Conservation (phyloP, 441 rosid genomes). For the Cnidoscolus chayamansa region DNA sequence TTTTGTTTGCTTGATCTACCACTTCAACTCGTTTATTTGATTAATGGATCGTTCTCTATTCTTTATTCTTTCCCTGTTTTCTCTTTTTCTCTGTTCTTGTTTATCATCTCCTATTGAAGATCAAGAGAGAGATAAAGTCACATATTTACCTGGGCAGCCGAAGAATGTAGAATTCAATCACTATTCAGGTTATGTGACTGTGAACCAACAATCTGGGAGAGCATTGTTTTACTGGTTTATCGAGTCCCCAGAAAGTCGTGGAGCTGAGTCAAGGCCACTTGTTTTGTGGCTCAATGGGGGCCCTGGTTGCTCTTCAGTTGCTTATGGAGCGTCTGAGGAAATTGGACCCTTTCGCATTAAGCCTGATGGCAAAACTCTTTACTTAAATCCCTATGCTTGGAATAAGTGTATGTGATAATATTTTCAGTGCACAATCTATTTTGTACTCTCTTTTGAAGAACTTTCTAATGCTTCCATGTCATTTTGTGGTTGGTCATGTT, state of each 20-base stretch:
- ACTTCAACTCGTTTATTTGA: slow-evolving; percentile 16
- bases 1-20: slow-evolving; percentile 16
- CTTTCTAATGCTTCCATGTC: background rate
- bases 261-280: slow-evolving; percentile 70
- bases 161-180: slow-evolving; percentile 60
- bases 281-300: slow-evolving; percentile 95
- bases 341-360: slow-evolving; percentile 80
- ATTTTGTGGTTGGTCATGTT: slow-evolving; percentile 11
- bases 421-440: background rate
- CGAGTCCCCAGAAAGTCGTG: slow-evolving; percentile 65
- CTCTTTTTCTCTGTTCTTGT: slow-evolving; percentile 28
- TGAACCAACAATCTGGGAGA: slow-evolving; percentile 75
- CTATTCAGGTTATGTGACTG: slow-evolving; percentile 84
- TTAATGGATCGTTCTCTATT: slow-evolving; percentile 39
- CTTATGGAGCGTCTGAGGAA: slow-evolving; percentile 85
- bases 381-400: slow-evolving; percentile 81
- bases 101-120: slow-evolving; percentile 34
- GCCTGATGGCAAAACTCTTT: slow-evolving; percentile 75
- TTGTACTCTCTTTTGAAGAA: background rate
- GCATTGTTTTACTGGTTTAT: slow-evolving; percentile 90
- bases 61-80: slow-evolving; percentile 26
- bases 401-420: slow-evolving; percentile 47
- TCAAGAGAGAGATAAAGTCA: slow-evolving; percentile 59
- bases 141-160: slow-evolving; percentile 76
- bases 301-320: slow-evolving; percentile 95